These are phyloP conservation scores for Ustilago xerochloae DNA, from an alignment of 1,284 basidiomycete species.

Conservation along the genomic window DNA sequence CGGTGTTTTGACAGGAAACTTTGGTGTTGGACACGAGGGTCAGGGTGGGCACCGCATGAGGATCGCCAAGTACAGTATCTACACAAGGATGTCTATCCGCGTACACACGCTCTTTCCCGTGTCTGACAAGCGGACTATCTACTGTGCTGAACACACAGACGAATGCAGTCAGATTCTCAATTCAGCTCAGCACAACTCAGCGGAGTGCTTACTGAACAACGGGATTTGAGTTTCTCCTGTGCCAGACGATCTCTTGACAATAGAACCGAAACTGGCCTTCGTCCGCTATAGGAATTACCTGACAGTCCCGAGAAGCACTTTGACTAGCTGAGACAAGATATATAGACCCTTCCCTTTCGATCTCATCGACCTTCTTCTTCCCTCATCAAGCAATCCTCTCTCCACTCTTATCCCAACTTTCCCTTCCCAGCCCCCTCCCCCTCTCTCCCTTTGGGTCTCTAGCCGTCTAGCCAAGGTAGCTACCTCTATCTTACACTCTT, in stretches of 20 bases:
- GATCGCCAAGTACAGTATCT: constrained; percentile 5
- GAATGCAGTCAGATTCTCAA: not conserved
- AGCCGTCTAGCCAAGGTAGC: constrained; percentile 35
- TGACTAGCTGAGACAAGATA: constrained; percentile 10
- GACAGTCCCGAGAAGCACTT: not conserved
- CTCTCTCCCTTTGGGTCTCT: constrained; percentile 11
- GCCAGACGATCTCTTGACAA: too few relatives aligned
- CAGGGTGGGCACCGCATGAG: not conserved
- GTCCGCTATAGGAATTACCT: not conserved
- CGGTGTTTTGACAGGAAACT: constrained; percentile 11
- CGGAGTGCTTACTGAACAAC: not conserved
- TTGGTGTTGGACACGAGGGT: not conserved
- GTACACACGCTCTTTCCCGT: constrained; percentile 6
- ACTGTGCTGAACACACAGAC: not conserved
- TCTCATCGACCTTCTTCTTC: not conserved
- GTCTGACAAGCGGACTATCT: constrained; percentile 2
- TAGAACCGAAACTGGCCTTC: too few relatives aligned
- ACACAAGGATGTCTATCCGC: not conserved
- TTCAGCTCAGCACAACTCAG: not conserved
- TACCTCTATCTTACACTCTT: constrained; percentile 27
- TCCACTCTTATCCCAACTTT: constrained; percentile 19
- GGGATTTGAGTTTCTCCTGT: not conserved
- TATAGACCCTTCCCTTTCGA: constrained; percentile 8
- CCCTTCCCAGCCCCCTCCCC: constrained; percentile 4
- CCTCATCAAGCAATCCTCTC: constrained; percentile 24